Base-by-base conservation (phyloP, 192 early-diverging fungal genomes). In the Chytriomyces hyalinus region DNA sequence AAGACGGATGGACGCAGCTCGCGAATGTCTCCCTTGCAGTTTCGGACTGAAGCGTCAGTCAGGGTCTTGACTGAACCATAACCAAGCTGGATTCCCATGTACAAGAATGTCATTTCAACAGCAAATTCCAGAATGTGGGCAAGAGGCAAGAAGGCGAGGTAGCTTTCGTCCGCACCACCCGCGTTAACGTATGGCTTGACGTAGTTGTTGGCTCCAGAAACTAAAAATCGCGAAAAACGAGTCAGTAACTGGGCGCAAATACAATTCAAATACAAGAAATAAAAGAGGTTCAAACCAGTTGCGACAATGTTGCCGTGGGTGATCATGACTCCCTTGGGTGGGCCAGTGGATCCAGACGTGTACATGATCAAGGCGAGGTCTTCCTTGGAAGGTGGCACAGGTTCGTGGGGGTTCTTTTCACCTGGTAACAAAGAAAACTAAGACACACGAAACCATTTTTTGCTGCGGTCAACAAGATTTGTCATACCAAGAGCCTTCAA, bases 41-140 rank as follows among this genome's bases (percentile, higher is more conserved):
- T 88, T 49, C 91, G 83, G 51, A 89, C 87, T 11, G 81, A 83
- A 4, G 84, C 80, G 64, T 94, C 91, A 53, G 90, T 91, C 44
- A 79, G 61, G 87, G 67, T 68, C n/a, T 50, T 45, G 46, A 68
- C 67, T 17, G 44, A 48, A 10, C 67, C 67, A 13, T 48, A 94
- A 90, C 93, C 13, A 91, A 93, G 70, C 7, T 80, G 79, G 61
- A 88, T 43, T 8, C 85, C 91, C 70, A 20, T 15, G 50, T 69
- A 79, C 20, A 84, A 11, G 22, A 28, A 84, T 79, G 87, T 93
- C 67, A 94, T 73, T 81, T 97, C 95, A 0, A 94, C 90, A 46
- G 91, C 82, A 77, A 96, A 95, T 84, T 96, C 94, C 59, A 97
- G 82, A 26, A 97, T 91, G 77, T 97, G 96, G 71, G 95, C 93